Evolutionary conservation across 108 stramenopile genomes (phyloP).

Genomic region (Thalassiosira profunda): DNA sequence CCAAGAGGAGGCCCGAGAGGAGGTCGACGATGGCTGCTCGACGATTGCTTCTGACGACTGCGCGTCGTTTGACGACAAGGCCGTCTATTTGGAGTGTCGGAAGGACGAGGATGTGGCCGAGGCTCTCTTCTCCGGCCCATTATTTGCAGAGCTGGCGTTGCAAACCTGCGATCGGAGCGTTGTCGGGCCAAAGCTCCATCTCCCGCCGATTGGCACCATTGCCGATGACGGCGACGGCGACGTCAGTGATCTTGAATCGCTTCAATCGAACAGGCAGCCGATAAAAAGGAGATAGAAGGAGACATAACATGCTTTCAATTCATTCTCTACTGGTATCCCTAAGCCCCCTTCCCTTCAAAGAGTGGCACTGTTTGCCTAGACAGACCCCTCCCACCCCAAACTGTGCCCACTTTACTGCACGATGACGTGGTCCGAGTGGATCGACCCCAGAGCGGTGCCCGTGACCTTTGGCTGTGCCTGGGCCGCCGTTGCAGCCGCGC

Average conservation of each 20-base stretch:
- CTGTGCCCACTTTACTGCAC: too few relatives aligned
- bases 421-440: too few relatives aligned
- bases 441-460: too few relatives aligned
- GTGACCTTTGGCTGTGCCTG: too few relatives aligned
- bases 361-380: too few relatives aligned
- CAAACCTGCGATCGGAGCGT: constrained; percentile 3
- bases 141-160: constrained; percentile 22
- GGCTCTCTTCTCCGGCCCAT: constrained; percentile 20
- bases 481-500: too few relatives aligned
- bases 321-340: too few relatives aligned
- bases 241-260: constrained; percentile 35
- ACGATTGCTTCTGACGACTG: constrained; percentile 33
- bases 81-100: constrained; percentile 22
- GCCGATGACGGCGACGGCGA: constrained; percentile 20
- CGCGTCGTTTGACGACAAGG: constrained; percentile 31
- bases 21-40: constrained; percentile 25
- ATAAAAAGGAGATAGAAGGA: too few relatives aligned
- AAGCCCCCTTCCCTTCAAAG: too few relatives aligned
- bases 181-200: background rate
- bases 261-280: too few relatives aligned
- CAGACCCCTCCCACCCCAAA: too few relatives aligned
- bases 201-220: constrained; percentile 22
- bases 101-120: constrained; percentile 13
- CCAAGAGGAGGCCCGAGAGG: background rate
- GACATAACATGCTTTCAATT: too few relatives aligned